Evolutionary conservation across 768 basidiomycete genomes (phyloP).

Genomic region (Hygrophoropsis aurantiaca): DNA sequence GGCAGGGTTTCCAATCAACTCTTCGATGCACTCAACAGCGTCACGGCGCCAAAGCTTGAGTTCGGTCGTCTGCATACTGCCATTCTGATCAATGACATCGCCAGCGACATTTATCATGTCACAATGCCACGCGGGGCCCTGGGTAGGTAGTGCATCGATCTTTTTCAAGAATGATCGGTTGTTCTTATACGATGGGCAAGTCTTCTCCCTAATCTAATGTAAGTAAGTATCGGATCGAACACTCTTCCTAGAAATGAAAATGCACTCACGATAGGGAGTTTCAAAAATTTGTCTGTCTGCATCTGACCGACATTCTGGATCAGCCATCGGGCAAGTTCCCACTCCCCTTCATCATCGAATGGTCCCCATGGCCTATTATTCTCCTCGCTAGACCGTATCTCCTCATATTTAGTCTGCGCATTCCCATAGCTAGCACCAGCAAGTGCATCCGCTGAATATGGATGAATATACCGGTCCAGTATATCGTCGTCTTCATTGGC

Average conservation of each 20-base stretch:
- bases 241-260: too few species aligned
- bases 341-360: background rate
- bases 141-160: conserved; percentile 19
- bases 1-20: too few species aligned
- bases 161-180: conserved; percentile 17
- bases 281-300: background rate
- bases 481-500: too few species aligned
- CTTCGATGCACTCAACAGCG: conserved; percentile 29
- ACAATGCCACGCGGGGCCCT: conserved; percentile 20
- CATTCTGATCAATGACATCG: conserved; percentile 11
- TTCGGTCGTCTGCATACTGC: conserved; percentile 7
- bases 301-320: background rate
- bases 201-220: conserved; percentile 7
- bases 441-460: too few species aligned
- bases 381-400: too few species aligned
- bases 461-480: too few species aligned
- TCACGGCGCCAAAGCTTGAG: conserved; percentile 29
- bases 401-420: too few species aligned
- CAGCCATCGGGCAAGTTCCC: background rate
- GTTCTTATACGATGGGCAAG: conserved; percentile 21
- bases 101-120: conserved; percentile 16
- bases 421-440: too few species aligned
- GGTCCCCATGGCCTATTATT: background rate
- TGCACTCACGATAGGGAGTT: background rate
- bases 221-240: too few species aligned